phyloP scores from a whole-genome alignment of 164 flowering plant genomes.

The Vitis rotundifolia region DNA sequence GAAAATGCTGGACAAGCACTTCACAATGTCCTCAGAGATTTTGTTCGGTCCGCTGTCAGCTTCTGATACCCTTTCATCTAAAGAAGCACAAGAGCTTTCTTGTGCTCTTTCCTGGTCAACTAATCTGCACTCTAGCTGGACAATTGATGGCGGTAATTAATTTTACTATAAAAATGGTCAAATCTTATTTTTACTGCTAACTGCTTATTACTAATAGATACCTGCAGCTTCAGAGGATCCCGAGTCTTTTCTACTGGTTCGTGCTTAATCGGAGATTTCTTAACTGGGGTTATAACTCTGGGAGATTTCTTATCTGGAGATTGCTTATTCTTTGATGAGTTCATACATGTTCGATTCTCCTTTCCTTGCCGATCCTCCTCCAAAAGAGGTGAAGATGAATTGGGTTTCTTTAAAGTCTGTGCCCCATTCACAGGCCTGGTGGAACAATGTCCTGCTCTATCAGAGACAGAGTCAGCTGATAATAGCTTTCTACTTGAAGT shows the following conservation, averaged over 20 bases:
- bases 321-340: conserved; percentile 30
- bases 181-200: not conserved
- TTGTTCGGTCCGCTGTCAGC: conserved; percentile 41
- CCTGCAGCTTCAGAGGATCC: conserved; percentile 32
- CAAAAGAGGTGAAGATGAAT: conserved; percentile 1
- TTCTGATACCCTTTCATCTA: conserved; percentile 28
- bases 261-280: conserved; percentile 30
- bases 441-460: conserved; percentile 18
- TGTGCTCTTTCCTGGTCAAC: conserved; percentile 41
- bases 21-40: conserved; percentile 57
- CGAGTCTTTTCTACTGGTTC: conserved; percentile 17
- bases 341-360: conserved; percentile 34
- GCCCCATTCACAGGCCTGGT: conserved; percentile 22
- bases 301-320: conserved; percentile 30
- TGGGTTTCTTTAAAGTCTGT: conserved; percentile 20
- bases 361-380: conserved; percentile 33
- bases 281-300: conserved; percentile 21
- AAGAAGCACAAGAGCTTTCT: conserved; percentile 32
- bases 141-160: not conserved
- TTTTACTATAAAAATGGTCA: not conserved
- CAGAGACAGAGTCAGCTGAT: conserved; percentile 19
- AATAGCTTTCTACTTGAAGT: conserved; percentile 36
- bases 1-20: conserved; percentile 50
- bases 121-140: conserved; percentile 40
- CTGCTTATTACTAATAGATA: not conserved